phyloP scores from a whole-genome alignment of 2,329 filamentous ascomycete species.

The Alternaria viburni region DNA sequence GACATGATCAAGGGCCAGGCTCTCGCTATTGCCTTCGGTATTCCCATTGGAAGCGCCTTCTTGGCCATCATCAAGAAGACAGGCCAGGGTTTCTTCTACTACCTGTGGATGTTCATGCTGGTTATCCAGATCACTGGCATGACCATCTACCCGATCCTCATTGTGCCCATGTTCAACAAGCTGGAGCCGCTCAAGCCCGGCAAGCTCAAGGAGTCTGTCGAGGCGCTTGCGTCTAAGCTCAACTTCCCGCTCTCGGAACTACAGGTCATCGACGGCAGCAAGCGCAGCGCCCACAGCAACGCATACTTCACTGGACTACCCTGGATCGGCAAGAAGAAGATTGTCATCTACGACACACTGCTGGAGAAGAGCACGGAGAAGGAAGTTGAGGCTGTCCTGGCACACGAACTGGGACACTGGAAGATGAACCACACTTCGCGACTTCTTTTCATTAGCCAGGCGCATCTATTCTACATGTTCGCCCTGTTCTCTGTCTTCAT shows the following conservation, averaged over 20 bases:
- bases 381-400: conserved; percentile 93
- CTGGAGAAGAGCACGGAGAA: conserved; percentile 92
- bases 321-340: conserved; percentile 92
- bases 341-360: conserved; percentile 97
- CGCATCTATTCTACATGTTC: conserved; percentile 96
- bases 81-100: conserved; percentile 95
- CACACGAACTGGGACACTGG: conserved; percentile 97
- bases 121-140: conserved; percentile 92
- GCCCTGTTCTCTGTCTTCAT: conserved; percentile 96
- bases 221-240: conserved; percentile 80
- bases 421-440: conserved; percentile 93
- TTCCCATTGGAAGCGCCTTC: conserved; percentile 90
- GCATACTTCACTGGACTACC: conserved; percentile 96
- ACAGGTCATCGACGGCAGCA: conserved; percentile 92
- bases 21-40: conserved; percentile 77
- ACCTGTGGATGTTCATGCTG: conserved; percentile 92
- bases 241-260: conserved; percentile 92
- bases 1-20: conserved; percentile 92
- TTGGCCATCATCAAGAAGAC: conserved; percentile 94
- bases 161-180: conserved; percentile 97
- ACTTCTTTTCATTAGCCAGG: conserved; percentile 79
- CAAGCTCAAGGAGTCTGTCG: conserved; percentile 84
- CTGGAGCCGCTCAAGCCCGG: conserved; percentile 89
- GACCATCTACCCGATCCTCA: conserved; percentile 92
- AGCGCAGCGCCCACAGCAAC: conserved; percentile 86